Evolutionary conservation across 1,139 yeast species (phyloP), one percentile per base, ranked within the genome.

Genomic region (Geotrichum candidum): DNA sequence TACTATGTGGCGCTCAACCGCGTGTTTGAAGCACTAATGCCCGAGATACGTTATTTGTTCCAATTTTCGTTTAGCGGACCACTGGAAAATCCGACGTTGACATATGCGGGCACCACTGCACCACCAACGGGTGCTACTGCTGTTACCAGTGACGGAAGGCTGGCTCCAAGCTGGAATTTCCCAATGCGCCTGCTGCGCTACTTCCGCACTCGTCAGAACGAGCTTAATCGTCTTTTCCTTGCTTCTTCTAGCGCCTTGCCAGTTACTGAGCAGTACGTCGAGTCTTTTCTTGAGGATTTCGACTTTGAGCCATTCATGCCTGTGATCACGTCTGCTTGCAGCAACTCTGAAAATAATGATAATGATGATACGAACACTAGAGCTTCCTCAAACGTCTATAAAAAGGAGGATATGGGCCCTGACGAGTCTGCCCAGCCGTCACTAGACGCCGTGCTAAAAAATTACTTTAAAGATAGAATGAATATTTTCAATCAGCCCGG

Each of bases 11-110:
- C 77, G 0, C 71, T 70, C 55, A 71, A 72, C 1, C 64, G 68
- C n/a, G 68, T 69, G 1, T 61, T 73, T 38, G 76, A 73, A 59
- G 76, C 78, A 0, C 65, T 76, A 41, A 76, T 76, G 64, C 76
- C 79, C n/a, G 79, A 76, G 63, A 72, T 72, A 5, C 66, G 78
- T 27, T 77, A 76, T 63, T 70, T 74, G 53, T 76, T 75, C 67
- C 71, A 74, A 52, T 70, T 71, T 63, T 75, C 78, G 0, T 76
- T 76, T 65, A 70, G 71, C 61, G 78, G 78, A 3, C 75, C 75
- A 6, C 68, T 72, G 22, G 73, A 71, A n/a, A 41, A 41, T 15
- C 46, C 46, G 22, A 41, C 46, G 9, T 22, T 13, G 22, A 41
- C 46, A 15, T 41, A 41, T 6, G 46, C 46, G 22, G 46, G 46